Evolutionary conservation across 2,329 filamentous ascomycete genomes (phyloP).

Genomic region (Arthrobotrys iridis): DNA sequence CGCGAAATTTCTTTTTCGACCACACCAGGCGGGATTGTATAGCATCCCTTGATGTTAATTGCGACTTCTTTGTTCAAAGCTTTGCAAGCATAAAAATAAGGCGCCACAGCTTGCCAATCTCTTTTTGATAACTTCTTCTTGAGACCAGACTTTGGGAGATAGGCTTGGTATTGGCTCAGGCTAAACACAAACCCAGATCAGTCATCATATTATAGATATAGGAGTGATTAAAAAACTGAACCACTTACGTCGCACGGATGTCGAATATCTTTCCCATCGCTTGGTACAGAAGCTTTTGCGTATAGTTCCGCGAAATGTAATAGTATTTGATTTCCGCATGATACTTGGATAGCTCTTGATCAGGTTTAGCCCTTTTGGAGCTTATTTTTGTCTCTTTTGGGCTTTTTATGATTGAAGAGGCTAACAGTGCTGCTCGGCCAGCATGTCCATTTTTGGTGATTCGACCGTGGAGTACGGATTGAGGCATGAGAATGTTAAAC

Average conservation of each 20-base stretch:
- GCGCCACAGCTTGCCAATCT: slow-evolving; percentile 1
- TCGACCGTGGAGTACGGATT: background rate
- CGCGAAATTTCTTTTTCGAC: slow-evolving; percentile 10
- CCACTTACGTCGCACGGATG: slow-evolving; percentile 10
- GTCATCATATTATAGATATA: background rate
- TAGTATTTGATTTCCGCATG: slow-evolving; percentile 12
- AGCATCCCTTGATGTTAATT: background rate
- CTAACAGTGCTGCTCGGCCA: background rate
- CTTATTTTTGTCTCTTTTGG: background rate
- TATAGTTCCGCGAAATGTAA: slow-evolving; percentile 7
- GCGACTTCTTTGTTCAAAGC: background rate
- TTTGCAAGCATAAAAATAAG: background rate
- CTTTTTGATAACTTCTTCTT: background rate
- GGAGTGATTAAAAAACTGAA: background rate
- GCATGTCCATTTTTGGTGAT: background rate
- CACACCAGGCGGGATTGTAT: background rate
- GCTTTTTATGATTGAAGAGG: background rate
- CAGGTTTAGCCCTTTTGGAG: background rate
- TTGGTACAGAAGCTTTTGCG: background rate
- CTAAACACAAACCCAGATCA: background rate
- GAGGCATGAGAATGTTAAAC: no score
- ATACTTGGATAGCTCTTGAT: background rate
- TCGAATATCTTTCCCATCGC: slow-evolving; percentile 13
- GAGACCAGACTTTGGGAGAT: background rate
- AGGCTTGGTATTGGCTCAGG: background rate